Evolutionary conservation across 202 grass and related monocot species (phyloP), one percentile per base, ranked within the genome.

Genomic region (Eragrostis tef): DNA sequence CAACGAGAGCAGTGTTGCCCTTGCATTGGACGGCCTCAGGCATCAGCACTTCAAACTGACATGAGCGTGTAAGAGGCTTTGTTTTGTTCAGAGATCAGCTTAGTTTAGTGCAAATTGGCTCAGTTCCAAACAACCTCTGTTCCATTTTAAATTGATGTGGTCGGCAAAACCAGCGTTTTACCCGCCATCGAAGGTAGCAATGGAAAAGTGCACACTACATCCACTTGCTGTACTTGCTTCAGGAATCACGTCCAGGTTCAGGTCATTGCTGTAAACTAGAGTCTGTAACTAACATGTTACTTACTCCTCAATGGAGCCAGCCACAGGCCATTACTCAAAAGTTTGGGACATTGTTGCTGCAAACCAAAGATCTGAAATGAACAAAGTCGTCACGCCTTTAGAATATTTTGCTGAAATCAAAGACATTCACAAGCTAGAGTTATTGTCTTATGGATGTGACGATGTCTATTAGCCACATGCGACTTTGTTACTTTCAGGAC

Each of bases 141-240:
- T 31, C 14, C 51, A 3, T 89, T 77, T 66, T 58, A 85, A 85
- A 7, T 51, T 6, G 6, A 17, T 2, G 21, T 25, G 71, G 72
- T 77, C 78, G 66, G 82, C 42, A 47, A 60, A 81, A 19, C 48
- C 46, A 63, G 71, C 47, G 64, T 52, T 89, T 71, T 65, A 65
- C 56, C 56, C 26, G 36, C 64, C 71, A 85, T 72, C 31, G 65
- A 49, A 77, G 71, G 15, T 63, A 48, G 20, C 41, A 0, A 77
- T n/a, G 81, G 24, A 64, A 49, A 58, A 0, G 15, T 47, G 52
- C 81, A 85, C 58, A 71, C n/a, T 71, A 59, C 53, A 47, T 7
- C 83, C 6, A 86, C 21, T 82, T 82, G 83, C 2, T 78, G 72
- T 60, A 67, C 72, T 85, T 73, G 57, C 47, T 77, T 64, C 77